Evolutionary conservation across 495 filamentous ascomycete species (phyloP).

Genomic region (Clohesyomyces aquaticus): DNA sequence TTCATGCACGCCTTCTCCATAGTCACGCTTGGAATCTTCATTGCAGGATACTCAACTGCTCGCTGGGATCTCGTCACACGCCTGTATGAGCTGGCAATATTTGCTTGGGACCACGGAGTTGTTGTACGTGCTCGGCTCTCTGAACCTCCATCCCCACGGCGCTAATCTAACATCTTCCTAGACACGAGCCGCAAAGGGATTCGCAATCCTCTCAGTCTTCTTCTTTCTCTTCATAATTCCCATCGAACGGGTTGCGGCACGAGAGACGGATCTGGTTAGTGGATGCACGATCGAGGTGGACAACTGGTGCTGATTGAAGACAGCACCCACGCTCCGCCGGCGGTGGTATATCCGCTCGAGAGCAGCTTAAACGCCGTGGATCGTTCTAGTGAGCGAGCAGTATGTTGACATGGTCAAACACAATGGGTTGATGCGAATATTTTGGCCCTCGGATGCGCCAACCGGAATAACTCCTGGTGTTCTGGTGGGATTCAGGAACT

Average conservation of each 20-base stretch:
- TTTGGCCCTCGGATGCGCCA: conserved; percentile 91
- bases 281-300: conserved; percentile 1
- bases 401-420: conserved; percentile 81
- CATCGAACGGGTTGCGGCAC: conserved; percentile 70
- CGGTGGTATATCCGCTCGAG: conserved; percentile 88
- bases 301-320: conserved; percentile 9
- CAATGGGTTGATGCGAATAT: conserved; percentile 94
- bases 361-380: conserved; percentile 90
- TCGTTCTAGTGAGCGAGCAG: conserved; percentile 77
- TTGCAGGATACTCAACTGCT: conserved; percentile 98
- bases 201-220: conserved; percentile 72
- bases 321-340: conserved; percentile 85
- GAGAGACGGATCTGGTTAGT: conserved; percentile 67
- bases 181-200: conserved; percentile 74
- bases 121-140: conserved; percentile 66
- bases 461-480: conserved; percentile 70
- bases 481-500: conserved; percentile 95
- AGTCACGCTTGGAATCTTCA: conserved; percentile 93
- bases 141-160: neutral
- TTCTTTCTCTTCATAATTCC: conserved; percentile 77
- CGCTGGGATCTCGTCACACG: conserved; percentile 97
- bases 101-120: conserved; percentile 98
- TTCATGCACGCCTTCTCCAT: conserved; percentile 97
- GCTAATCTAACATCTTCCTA: conserved; percentile 2
- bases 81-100: conserved; percentile 92